Conservation (phyloP, 371 early-diverging fungal genomes). For the Antonospora locustae region DNA sequence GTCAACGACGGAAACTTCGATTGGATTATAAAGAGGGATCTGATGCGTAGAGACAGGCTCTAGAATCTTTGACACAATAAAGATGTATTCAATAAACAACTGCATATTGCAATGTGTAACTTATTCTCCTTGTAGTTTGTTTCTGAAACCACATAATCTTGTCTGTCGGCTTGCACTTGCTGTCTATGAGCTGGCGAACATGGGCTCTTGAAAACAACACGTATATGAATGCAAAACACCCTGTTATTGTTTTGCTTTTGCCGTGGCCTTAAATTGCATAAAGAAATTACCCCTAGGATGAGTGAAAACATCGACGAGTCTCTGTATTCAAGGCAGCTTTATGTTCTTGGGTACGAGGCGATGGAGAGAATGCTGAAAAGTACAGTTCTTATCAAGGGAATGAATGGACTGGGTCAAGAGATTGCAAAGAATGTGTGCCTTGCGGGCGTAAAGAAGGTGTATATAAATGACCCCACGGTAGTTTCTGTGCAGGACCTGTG, state of each 20-base stretch:
- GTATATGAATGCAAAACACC: no score
- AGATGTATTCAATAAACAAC: no score
- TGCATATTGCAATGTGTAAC: no score
- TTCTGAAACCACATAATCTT: no score
- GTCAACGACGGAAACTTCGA: conserved; percentile 46
- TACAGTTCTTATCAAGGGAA: conserved; percentile 82
- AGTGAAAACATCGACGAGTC: conserved; percentile 46
- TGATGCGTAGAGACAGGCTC: no score
- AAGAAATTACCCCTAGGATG: not conserved
- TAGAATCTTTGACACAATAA: no score
- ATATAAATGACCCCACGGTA: conserved; percentile 68
- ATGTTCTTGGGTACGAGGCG: conserved; percentile 91
- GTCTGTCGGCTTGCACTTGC: no score
- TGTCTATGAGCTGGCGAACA: no score
- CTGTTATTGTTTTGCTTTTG: no score
- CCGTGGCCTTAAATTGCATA: no score
- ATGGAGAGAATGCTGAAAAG: conserved; percentile 91
- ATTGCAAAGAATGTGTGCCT: conserved; percentile 94
- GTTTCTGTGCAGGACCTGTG: conserved; percentile 69
- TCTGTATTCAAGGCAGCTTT: conserved; percentile 55
- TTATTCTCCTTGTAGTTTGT: no score
- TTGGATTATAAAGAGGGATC: conserved; percentile 25
- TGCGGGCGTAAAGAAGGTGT: conserved; percentile 91
- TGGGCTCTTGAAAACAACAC: no score
- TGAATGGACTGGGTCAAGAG: conserved; percentile 90